Evolutionary conservation across 2,329 filamentous ascomycete species (phyloP), one percentile per base, ranked within the genome.

Genomic region (Tympanopsis confertula): DNA sequence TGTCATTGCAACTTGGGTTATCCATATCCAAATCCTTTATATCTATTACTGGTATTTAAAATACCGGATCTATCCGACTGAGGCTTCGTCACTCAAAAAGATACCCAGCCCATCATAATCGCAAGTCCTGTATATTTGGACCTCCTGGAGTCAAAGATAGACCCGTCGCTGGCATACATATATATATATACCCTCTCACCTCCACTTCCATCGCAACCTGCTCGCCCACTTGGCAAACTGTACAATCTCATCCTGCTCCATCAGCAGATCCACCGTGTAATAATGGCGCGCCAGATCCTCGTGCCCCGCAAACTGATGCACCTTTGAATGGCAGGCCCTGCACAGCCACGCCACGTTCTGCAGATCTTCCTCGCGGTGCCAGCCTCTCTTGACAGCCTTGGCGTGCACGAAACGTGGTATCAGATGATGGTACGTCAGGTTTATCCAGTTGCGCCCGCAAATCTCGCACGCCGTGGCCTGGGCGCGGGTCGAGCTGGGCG

Each of bases 261-360:
- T 52, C 44, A 94, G 63, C 46, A 70, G 57, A 39, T 89, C 84
- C 5, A 91, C 74, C 0, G 77, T 88, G 58, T 77, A 86, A 53
- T 69, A 86, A 38, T 78, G 62, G 47, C 71, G 67, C 13, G 86
- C 86, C 46, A 94, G 59, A 48, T 83, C 83, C 66, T 93, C 86
- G 52, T 91, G 86, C 4, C 61, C 67, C 22, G 75, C 79, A 51
- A 87, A 73, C 28, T 74, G 63, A 62, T 93, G 86, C 53, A 93
- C 84, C 53, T 86, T 87, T 30, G 71, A 74, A 62, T 94, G 86
- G 50, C 86, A 94, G 2, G 85, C 82, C 36, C 85, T 68, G 57
- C 86, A 93, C 46, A 94, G 58, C 86, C 86, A 93, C 12, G 86
- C 86, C 15, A 91, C 86, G 52, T 78, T 86, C 49, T 84, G 76